Conservation (phyloP, 441 rosid species). For the Gossypium davidsonii region DNA sequence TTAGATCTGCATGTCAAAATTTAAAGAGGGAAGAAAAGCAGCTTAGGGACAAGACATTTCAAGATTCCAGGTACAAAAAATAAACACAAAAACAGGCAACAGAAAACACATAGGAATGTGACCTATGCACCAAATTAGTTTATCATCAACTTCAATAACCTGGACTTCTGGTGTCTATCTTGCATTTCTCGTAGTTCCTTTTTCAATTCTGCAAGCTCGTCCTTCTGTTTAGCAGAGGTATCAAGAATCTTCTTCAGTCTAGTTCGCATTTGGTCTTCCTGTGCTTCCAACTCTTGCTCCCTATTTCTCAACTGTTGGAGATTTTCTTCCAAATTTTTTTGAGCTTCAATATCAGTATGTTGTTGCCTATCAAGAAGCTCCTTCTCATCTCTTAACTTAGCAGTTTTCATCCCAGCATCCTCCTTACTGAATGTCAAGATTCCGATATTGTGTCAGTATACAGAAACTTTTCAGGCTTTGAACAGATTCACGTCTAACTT, state of each 20-base stretch:
- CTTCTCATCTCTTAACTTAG: conserved; percentile 86
- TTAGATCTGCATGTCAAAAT: conserved; percentile 48
- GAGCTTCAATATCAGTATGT: conserved; percentile 84
- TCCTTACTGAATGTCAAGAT: conserved; percentile 62
- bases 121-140: neutral
- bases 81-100: neutral
- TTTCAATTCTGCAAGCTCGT: conserved; percentile 51
- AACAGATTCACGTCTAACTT: conserved; percentile 3
- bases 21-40: conserved; percentile 4
- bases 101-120: neutral
- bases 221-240: conserved; percentile 55
- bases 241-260: conserved; percentile 61
- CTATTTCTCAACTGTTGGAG: conserved; percentile 81
- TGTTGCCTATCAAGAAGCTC: conserved; percentile 97
- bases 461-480: neutral
- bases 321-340: conserved; percentile 91
- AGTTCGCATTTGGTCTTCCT: conserved; percentile 68
- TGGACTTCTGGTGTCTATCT: conserved; percentile 70
- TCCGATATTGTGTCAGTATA: conserved; percentile 11
- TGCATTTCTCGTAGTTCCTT: conserved; percentile 67
- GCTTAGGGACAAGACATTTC: neutral
- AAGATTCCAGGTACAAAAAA: neutral
- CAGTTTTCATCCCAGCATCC: conserved; percentile 91
- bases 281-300: conserved; percentile 64
- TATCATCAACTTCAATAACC: conserved; percentile 37